These are phyloP conservation scores for Geosmithia flava DNA, from an alignment of 2,329 filamentous ascomycete genomes.

Conservation along the genomic window DNA sequence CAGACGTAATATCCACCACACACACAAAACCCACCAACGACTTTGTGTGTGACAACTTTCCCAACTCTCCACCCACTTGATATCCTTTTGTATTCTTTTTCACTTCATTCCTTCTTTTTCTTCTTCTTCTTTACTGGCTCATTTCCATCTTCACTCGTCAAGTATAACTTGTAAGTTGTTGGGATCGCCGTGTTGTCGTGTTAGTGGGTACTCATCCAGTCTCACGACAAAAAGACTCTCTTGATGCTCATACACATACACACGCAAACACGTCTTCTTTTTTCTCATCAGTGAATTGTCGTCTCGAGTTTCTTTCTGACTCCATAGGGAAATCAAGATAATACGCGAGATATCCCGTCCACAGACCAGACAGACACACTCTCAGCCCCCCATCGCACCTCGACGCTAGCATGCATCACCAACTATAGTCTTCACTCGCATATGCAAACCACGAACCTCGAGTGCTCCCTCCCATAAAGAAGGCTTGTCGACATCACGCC, in stretches of 20 bases:
- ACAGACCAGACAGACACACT: neutral
- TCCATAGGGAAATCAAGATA: neutral
- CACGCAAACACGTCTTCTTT: neutral
- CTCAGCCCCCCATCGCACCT: neutral
- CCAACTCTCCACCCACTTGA: too few relatives aligned
- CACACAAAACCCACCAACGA: neutral
- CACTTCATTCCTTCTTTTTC: neutral
- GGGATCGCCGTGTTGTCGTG: neutral
- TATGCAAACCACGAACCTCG: neutral
- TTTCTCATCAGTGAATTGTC: neutral
- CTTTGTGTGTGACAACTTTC: neutral
- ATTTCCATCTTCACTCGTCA: neutral
- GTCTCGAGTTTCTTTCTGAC: neutral
- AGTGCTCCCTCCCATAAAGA: neutral
- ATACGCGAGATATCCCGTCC: neutral
- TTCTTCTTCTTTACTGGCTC: neutral
- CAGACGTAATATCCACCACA: neutral
- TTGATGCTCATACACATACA: neutral
- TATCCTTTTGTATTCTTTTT: neutral
- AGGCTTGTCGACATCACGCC: neutral
- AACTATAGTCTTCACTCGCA: neutral
- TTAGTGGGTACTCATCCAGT: neutral
- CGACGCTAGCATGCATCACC: neutral
- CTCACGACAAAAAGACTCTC: neutral
- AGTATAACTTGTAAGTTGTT: neutral